Conservation (phyloP, 495 filamentous ascomycete species). For the Tuber microsphaerosporum region DNA sequence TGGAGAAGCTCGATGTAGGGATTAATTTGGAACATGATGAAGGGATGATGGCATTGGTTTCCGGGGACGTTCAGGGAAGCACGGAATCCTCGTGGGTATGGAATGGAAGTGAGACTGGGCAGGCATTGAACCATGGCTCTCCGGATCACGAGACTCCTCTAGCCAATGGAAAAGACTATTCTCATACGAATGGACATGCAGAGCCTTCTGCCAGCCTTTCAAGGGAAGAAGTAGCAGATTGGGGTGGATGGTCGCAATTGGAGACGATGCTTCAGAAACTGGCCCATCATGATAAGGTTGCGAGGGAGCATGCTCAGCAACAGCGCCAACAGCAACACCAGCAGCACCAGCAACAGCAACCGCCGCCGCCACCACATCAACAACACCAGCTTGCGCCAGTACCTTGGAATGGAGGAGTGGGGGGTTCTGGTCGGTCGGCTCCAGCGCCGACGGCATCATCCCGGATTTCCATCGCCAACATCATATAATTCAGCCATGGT, state of each 20-base stretch:
- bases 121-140: slow-evolving; percentile 43
- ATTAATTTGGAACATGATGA: slow-evolving; percentile 67
- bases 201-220: slow-evolving; percentile 43
- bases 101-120: slow-evolving; percentile 59
- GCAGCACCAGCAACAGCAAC: slow-evolving; percentile 19
- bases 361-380: slow-evolving; percentile 29
- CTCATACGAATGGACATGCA: slow-evolving; percentile 19
- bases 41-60: slow-evolving; percentile 81
- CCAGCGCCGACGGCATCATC: slow-evolving; percentile 46
- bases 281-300: slow-evolving; percentile 21
- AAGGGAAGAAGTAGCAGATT: slow-evolving; percentile 49
- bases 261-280: slow-evolving; percentile 43
- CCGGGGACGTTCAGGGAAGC: slow-evolving; percentile 81
- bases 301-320: slow-evolving; percentile 34
- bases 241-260: slow-evolving; percentile 53
- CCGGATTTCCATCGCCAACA: slow-evolving; percentile 74
- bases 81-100: slow-evolving; percentile 79
- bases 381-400: slow-evolving; percentile 45
- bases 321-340: slow-evolving; percentile 21
- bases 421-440: slow-evolving; percentile 42
- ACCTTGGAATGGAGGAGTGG: slow-evolving; percentile 40
- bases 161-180: slow-evolving; percentile 33
- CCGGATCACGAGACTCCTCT: slow-evolving; percentile 23
- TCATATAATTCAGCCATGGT: slow-evolving; percentile 50
- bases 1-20: slow-evolving; percentile 53